These are phyloP conservation scores for Marchantia paleacea DNA, from an alignment of 225 moss, liverwort and hornwort species.

Conservation along the genomic window DNA sequence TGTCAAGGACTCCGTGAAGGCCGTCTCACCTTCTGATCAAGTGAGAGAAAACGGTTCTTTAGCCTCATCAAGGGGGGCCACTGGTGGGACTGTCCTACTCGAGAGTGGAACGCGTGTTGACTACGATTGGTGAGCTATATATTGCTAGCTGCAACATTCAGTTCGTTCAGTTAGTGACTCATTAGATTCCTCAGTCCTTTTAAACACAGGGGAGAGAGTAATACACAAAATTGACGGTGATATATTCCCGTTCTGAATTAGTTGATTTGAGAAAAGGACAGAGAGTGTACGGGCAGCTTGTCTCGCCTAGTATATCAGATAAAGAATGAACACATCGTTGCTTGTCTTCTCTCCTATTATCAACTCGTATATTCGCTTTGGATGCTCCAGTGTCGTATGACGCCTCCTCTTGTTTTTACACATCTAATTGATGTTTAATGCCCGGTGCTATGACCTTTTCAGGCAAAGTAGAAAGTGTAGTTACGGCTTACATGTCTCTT, in stretches of 20 bases:
- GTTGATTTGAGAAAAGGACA: no score
- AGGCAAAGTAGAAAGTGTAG: not conserved
- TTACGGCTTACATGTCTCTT: constrained; percentile 27
- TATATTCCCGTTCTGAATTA: no score
- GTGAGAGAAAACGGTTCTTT: constrained; percentile 54
- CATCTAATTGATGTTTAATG: no score
- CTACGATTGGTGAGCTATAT: constrained; percentile 74
- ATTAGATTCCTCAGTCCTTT: no score
- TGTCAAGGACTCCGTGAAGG: constrained; percentile 64
- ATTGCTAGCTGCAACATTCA: not conserved
- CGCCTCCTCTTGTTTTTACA: no score
- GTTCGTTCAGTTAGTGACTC: not conserved
- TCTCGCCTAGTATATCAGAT: no score
- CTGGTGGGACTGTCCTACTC: constrained; percentile 82
- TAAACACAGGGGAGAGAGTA: not conserved
- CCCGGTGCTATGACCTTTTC: not conserved
- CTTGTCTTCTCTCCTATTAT: no score
- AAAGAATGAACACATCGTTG: no score
- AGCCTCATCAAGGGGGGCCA: constrained; percentile 48
- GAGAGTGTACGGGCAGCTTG: no score
- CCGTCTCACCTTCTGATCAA: constrained; percentile 62
- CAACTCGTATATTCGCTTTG: no score
- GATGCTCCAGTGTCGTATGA: no score
- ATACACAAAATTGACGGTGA: not conserved
- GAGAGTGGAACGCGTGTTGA: constrained; percentile 76